Percentiles rank a stretch among this genome's conserved stretches.
These are phyloP conservation scores for Kodamaea restingae DNA, from an alignment of 805 yeast genomes.

Conservation along the genomic window DNA sequence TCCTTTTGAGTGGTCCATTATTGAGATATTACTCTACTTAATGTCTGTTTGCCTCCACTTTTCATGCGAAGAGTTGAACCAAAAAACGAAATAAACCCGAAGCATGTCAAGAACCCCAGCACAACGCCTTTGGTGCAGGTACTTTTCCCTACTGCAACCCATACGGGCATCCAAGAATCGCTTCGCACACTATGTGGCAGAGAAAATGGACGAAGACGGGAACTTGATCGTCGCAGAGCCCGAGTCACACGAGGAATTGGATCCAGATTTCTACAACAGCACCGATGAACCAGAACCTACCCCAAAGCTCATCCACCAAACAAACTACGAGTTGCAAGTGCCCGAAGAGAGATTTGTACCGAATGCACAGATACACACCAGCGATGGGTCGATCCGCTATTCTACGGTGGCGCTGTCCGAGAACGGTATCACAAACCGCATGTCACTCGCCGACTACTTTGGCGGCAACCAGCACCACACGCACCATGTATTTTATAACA, in stretches of 20 bases:
- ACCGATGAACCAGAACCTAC: neutral
- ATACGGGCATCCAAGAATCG: constrained; percentile 6
- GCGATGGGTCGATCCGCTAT: constrained; percentile 1
- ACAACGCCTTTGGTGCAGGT: no score
- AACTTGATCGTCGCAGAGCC: neutral
- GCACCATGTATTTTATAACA: constrained; percentile 35
- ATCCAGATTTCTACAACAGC: neutral
- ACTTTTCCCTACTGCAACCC: no score
- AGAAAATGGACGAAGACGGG: neutral
- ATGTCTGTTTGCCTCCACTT: no score
- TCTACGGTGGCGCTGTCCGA: neutral
- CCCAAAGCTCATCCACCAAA: neutral
- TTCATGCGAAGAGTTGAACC: no score
- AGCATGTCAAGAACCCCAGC: no score
- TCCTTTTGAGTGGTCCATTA: no score
- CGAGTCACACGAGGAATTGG: neutral
- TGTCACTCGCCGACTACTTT: constrained; percentile 36
- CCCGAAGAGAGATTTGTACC: neutral
- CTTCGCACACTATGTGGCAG: constrained; percentile 7
- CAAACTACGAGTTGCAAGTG: constrained; percentile 2
- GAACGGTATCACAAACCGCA: constrained; percentile 4
- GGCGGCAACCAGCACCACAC: constrained; percentile 38
- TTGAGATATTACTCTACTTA: no score
- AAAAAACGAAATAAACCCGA: no score
- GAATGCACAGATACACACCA: neutral